A percentile compares a stretch with the other conserved stretches of the same genome.
phyloP scores from a whole-genome alignment of 371 early-diverging fungal genomes.

The Mortierella sp. region DNA sequence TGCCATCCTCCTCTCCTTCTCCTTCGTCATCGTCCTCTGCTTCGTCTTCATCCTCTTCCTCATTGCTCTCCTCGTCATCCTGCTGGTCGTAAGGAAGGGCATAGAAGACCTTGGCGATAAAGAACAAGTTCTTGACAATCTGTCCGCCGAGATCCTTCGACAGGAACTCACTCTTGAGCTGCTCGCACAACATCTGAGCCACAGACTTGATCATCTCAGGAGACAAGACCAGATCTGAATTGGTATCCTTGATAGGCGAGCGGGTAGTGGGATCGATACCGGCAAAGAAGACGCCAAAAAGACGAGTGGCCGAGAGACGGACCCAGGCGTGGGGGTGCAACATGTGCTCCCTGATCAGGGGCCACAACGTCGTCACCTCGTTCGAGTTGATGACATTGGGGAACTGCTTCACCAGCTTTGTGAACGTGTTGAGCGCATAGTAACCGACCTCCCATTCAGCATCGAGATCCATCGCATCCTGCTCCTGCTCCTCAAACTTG shows the following conservation, averaged over 20 bases:
- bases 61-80: constrained; percentile 57
- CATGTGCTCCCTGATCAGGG: constrained; percentile 68
- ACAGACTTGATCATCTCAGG: constrained; percentile 65
- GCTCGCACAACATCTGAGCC: constrained; percentile 73
- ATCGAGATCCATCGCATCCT: constrained; percentile 65
- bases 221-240: constrained; percentile 60
- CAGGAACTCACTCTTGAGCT: constrained; percentile 79
- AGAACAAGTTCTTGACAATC: constrained; percentile 94
- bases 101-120: constrained; percentile 85
- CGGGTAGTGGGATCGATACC: constrained; percentile 71
- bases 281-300: constrained; percentile 86
- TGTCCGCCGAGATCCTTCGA: constrained; percentile 88
- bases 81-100: constrained; percentile 42
- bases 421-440: constrained; percentile 82
- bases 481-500: constrained; percentile 52
- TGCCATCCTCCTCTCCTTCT: constrained; percentile 47
- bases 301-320: constrained; percentile 75
- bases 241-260: constrained; percentile 55
- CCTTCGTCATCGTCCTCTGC: constrained; percentile 55
- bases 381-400: constrained; percentile 64
- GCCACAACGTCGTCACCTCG: constrained; percentile 68
- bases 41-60: constrained; percentile 62
- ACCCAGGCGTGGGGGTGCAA: constrained; percentile 94
- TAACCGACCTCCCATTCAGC: constrained; percentile 89
- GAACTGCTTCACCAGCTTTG: constrained; percentile 72